Evolutionary conservation across 257 asterid genomes (phyloP).

Genomic region (Anisodus tanguticus): DNA sequence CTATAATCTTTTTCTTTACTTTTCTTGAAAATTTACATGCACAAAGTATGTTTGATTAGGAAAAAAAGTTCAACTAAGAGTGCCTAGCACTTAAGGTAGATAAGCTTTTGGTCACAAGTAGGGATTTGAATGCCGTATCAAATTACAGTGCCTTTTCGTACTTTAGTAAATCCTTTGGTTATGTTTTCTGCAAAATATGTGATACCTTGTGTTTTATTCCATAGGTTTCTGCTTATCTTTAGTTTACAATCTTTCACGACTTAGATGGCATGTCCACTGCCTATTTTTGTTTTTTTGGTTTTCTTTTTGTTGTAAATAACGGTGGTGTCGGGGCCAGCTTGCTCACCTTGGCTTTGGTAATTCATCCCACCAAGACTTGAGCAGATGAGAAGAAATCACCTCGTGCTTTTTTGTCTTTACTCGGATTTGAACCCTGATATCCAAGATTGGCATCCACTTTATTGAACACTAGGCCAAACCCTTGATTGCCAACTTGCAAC

Average conservation of each 20-base stretch:
- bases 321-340: background rate
- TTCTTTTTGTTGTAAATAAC: background rate
- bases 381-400: background rate
- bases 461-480: background rate
- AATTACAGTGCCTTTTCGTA: background rate
- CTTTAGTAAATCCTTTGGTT: background rate
- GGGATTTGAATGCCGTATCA: conserved; percentile 14
- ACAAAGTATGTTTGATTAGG: background rate
- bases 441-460: background rate
- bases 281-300: background rate
- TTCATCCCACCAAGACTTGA: background rate
- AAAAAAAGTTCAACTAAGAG: background rate
- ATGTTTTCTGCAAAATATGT: conserved; percentile 18
- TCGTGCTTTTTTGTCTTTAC: background rate
- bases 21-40: conserved; percentile 11
- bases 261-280: background rate
- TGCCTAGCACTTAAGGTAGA: background rate
- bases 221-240: background rate
- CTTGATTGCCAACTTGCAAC: background rate
- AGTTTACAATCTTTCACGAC: background rate
- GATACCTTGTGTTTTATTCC: conserved; percentile 7
- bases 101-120: background rate
- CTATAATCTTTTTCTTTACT: background rate
- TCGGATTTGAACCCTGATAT: background rate
- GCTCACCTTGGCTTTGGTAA: background rate